Conservation (phyloP, 441 rosid genomes). For the Pelargonium fulgidum region DNA sequence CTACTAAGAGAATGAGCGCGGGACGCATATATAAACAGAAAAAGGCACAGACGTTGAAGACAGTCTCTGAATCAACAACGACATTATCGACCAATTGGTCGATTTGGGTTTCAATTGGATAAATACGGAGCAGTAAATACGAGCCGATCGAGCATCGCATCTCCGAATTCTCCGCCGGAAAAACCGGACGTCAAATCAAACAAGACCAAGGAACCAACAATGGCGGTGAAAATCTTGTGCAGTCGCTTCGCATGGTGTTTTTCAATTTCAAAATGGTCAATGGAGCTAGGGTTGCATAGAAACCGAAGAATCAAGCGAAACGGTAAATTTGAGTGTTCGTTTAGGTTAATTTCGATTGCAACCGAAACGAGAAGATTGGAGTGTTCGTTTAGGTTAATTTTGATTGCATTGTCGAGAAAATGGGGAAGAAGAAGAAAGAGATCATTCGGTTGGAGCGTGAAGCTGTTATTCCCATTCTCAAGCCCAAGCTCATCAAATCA, state of each 20-base stretch:
- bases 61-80: too few relatives aligned
- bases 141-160: too few relatives aligned
- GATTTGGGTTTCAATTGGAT: too few relatives aligned
- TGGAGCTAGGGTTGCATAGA: not conserved
- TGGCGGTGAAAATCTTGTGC: not conserved
- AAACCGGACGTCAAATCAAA: not conserved
- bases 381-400: too few relatives aligned
- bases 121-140: too few relatives aligned
- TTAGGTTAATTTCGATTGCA: not conserved
- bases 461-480: slow-evolving; percentile 82
- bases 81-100: too few relatives aligned
- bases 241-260: not conserved
- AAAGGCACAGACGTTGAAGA: too few relatives aligned
- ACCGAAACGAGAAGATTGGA: not conserved
- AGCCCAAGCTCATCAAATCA: slow-evolving; percentile 66
- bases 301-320: too few relatives aligned
- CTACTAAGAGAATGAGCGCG: too few relatives aligned
- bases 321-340: too few relatives aligned
- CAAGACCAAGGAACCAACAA: slow-evolving; percentile 5
- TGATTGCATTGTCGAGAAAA: not conserved
- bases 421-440: slow-evolving; percentile 39
- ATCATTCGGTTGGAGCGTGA: slow-evolving; percentile 76
- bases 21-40: too few relatives aligned
- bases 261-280: slow-evolving; percentile 3
- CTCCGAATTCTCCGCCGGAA: not conserved